Evolutionary conservation across 257 asterid genomes (phyloP).

Genomic region (Solanum pinnatisectum): DNA sequence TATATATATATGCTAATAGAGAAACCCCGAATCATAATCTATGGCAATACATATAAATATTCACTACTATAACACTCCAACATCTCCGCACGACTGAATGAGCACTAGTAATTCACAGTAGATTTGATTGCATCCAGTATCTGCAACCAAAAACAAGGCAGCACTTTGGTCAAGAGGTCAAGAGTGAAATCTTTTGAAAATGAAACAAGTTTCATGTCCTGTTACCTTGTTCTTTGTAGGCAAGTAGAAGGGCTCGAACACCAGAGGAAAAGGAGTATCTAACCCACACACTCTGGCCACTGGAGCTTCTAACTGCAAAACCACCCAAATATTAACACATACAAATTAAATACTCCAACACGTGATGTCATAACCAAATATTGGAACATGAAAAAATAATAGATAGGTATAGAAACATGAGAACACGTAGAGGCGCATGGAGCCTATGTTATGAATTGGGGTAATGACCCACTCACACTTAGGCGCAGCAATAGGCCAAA

Average conservation of each 20-base stretch:
- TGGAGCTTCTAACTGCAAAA: conserved; percentile 82
- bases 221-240: conserved; percentile 87
- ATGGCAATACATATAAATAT: background rate
- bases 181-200: background rate
- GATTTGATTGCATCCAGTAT: conserved; percentile 85
- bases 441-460: background rate
- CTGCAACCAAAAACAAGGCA: conserved; percentile 28
- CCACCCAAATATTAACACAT: background rate
- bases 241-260: conserved; percentile 84
- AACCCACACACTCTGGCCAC: conserved; percentile 89
- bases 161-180: background rate
- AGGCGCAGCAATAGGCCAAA: background rate
- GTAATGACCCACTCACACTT: background rate
- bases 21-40: background rate
- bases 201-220: background rate
- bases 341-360: background rate
- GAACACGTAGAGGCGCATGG: background rate
- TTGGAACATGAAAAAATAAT: background rate
- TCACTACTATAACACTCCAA: background rate
- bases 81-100: background rate
- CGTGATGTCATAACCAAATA: background rate
- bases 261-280: conserved; percentile 95
- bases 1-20: background rate
- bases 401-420: background rate
- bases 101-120: conserved; percentile 48